A percentile compares a stretch with the other conserved stretches of the same genome.
Evolutionary conservation across 2,329 filamentous ascomycete species (phyloP).

Genomic region (Fusarium pilosicola): DNA sequence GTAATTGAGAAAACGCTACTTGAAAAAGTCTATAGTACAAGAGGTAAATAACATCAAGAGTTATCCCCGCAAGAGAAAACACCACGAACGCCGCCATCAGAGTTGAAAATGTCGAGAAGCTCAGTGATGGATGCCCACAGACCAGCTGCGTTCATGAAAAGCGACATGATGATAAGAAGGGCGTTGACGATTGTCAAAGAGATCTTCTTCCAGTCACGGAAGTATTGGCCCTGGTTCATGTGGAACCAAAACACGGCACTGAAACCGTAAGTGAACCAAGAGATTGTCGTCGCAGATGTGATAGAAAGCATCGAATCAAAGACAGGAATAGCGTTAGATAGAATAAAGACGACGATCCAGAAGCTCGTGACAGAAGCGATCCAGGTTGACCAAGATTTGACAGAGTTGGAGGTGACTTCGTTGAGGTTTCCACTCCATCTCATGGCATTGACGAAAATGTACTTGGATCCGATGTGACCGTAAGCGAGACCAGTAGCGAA

Average conservation of each 20-base stretch:
- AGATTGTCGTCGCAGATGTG: constrained; percentile 41
- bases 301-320: constrained; percentile 46
- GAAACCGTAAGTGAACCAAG: constrained; percentile 44
- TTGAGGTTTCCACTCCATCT: constrained; percentile 25
- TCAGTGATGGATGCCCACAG: constrained; percentile 42
- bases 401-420: constrained; percentile 34
- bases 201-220: constrained; percentile 40
- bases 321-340: constrained; percentile 45
- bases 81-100: constrained; percentile 24
- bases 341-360: constrained; percentile 42
- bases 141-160: constrained; percentile 43
- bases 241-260: constrained; percentile 43
- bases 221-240: constrained; percentile 31
- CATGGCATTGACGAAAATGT: constrained; percentile 37
- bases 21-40: neutral
- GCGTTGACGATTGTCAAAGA: constrained; percentile 32
- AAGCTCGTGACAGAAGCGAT: constrained; percentile 38
- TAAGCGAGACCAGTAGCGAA: constrained; percentile 39
- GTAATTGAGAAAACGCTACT: neutral
- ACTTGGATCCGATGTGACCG: constrained; percentile 43
- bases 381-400: constrained; percentile 43
- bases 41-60: neutral
- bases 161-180: constrained; percentile 30
- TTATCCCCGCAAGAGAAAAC: constrained; percentile 41
- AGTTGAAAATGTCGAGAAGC: constrained; percentile 36